Percentiles rank a stretch among this genome's conserved stretches.
Conservation (phyloP, 164 flowering plant genomes). For the Tinospora cordifolia region DNA sequence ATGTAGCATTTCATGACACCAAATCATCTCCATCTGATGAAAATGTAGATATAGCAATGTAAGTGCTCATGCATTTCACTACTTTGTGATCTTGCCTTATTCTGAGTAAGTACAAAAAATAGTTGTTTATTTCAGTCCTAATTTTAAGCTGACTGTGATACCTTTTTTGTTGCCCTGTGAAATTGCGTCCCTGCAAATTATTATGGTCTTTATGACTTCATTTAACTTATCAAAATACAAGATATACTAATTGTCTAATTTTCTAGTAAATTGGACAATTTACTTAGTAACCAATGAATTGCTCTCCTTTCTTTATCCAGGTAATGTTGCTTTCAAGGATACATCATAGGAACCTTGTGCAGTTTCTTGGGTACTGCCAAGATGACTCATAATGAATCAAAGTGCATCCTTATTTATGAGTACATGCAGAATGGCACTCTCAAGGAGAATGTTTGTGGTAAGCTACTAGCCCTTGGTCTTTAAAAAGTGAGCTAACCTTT, state of each 20-base stretch:
- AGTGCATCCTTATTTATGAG: conserved; percentile 83
- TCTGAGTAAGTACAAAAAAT: background rate
- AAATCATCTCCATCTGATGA: background rate
- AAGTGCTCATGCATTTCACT: background rate
- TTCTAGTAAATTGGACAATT: background rate
- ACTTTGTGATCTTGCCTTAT: background rate
- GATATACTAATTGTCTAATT: no score
- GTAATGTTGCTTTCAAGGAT: conserved; percentile 93
- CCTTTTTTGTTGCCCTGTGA: background rate
- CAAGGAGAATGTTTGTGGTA: conserved; percentile 95
- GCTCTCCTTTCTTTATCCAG: conserved; percentile 31
- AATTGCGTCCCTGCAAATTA: background rate
- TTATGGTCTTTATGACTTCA: no score
- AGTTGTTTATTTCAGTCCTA: background rate
- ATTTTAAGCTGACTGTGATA: background rate
- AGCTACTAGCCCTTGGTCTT: conserved; percentile 5
- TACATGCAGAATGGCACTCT: conserved; percentile 98
- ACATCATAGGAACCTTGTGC: conserved; percentile 93
- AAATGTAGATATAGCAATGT: background rate
- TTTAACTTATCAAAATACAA: no score
- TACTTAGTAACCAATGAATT: background rate
- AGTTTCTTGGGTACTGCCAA: conserved; percentile 92
- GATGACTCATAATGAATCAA: conserved; percentile 81
- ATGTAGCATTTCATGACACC: background rate
- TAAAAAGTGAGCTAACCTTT: conserved; percentile 5